Conservation (phyloP, 768 basidiomycete species). For the Russula ochroleuca region DNA sequence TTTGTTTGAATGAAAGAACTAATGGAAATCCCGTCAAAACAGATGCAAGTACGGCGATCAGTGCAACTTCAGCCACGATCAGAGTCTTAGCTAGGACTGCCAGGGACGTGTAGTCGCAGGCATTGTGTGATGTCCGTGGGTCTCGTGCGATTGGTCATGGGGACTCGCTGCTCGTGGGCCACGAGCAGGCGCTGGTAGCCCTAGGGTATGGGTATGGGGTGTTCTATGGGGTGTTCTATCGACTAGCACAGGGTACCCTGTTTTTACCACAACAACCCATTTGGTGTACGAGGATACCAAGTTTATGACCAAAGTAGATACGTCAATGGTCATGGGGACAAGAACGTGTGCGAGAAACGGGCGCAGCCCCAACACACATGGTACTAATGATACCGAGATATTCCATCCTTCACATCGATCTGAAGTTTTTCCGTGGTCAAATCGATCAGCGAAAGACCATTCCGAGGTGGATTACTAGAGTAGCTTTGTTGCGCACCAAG, state of each 20-base stretch:
- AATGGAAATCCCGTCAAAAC: conserved; percentile 38
- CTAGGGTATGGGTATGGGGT: conserved; percentile 4
- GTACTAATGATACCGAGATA: conserved; percentile 2
- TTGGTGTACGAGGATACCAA: conserved; percentile 14
- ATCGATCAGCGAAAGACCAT: conserved; percentile 11
- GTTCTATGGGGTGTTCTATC: conserved; percentile 9
- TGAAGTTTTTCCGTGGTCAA: not conserved
- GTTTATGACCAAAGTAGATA: conserved; percentile 7
- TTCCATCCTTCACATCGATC: conserved; percentile 16
- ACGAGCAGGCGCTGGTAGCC: not conserved
- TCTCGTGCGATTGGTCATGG: not conserved
- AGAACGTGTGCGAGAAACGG: conserved; percentile 8
- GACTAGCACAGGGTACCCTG: conserved; percentile 15
- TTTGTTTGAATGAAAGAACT: conserved; percentile 14
- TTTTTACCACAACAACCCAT: conserved; percentile 17
- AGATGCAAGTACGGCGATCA: conserved; percentile 88
- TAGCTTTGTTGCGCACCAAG: conserved; percentile 27
- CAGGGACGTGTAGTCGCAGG: not conserved
- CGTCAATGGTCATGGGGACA: conserved; percentile 17
- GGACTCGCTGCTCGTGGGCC: not conserved
- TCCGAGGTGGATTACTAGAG: conserved; percentile 24
- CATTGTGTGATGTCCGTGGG: not conserved
- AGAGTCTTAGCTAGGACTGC: conserved; percentile 19
- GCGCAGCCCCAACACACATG: not conserved
- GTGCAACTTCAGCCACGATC: conserved; percentile 79